A percentile compares a stretch with the other conserved stretches of the same genome.
These are phyloP conservation scores for Penicillium decumbens DNA, from an alignment of 2,329 filamentous ascomycete species.

Conservation along the genomic window DNA sequence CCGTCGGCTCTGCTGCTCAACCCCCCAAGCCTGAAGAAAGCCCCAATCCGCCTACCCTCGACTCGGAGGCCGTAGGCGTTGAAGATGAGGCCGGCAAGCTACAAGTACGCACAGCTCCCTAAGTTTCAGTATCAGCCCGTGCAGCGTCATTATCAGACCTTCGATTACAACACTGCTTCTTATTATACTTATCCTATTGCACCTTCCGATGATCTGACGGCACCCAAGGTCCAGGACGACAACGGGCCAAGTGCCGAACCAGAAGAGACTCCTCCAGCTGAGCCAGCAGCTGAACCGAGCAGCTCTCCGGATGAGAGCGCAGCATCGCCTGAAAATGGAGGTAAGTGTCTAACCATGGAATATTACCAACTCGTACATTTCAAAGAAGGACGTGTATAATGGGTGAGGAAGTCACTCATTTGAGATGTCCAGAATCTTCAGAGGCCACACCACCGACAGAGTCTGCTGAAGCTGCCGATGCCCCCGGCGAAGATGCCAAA, in stretches of 20 bases:
- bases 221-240: constrained; percentile 37
- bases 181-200: constrained; percentile 37
- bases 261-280: constrained; percentile 24
- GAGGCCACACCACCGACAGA: constrained; percentile 26
- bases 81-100: constrained; percentile 34
- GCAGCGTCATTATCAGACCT: constrained; percentile 43
- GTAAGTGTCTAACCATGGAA: constrained; percentile 21
- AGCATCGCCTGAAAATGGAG: constrained; percentile 26
- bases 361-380: neutral
- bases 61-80: constrained; percentile 28
- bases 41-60: constrained; percentile 24
- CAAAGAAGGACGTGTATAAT: neutral
- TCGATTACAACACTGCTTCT: constrained; percentile 37
- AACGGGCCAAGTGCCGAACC: constrained; percentile 27
- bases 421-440: constrained; percentile 21
- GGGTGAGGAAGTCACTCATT: constrained; percentile 11
- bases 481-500: constrained; percentile 21
- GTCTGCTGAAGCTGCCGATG: constrained; percentile 20
- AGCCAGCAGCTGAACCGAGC: constrained; percentile 20
- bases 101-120: constrained; percentile 44
- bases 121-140: constrained; percentile 42
- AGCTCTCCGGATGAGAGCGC: constrained; percentile 24
- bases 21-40: constrained; percentile 19
- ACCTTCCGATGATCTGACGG: constrained; percentile 32
- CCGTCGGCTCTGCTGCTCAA: constrained; percentile 27